Base-by-base conservation (phyloP, 2,329 filamentous ascomycete species). In the Scedosporium apiospermum region DNA sequence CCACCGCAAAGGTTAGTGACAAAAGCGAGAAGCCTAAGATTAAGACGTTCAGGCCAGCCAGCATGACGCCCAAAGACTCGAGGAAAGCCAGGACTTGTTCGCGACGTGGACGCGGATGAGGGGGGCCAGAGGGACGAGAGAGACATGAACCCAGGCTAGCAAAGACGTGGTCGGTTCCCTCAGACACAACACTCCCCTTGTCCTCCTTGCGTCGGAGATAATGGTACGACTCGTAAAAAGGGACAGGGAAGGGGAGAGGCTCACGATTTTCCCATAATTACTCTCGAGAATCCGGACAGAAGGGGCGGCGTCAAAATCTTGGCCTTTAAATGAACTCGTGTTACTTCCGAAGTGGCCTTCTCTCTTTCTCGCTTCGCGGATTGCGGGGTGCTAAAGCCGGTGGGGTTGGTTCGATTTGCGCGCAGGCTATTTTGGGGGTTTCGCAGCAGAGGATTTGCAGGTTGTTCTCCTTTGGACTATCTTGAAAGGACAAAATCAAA, bases 261-360 rank as follows among this genome's bases (percentile, higher is more conserved):
- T 79, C 73, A 82, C 80, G 80, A 80, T 79, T 82, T 82, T 67
- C 80, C 80, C 80, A 82, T 82, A 64, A 58, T 60, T 53, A 27
- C 23, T 27, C 51, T 18, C 23, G 23, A 23, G 23, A n/a, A 27
- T 2, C 10, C 6, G 51, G 10, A 23, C 51, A 23, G 7, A 23
- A 55, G 51, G 51, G 58, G 64, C 42, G 53, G 34, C 58, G 49
- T 55, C 12, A 55, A 14, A 38, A 38, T 38, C 34, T 38, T 38
- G 10, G 34, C 34, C 34, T 14, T 14, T 38, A 4, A 38, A 14
- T 38, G 9, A 12, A 38, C 34, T 38, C 10, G 34, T 38, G 12
- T 38, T 30, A 30, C 34, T 38, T 9, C 34, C 34, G 34, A 38
- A 38, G 34, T 38, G 34, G 34, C 34, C 34, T 38, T 38, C 34